A percentile compares a stretch with the other conserved stretches of the same genome.
Evolutionary conservation across 1,284 basidiomycete genomes (phyloP).

Genomic region (Cutaneotrichosporon spelunceum): DNA sequence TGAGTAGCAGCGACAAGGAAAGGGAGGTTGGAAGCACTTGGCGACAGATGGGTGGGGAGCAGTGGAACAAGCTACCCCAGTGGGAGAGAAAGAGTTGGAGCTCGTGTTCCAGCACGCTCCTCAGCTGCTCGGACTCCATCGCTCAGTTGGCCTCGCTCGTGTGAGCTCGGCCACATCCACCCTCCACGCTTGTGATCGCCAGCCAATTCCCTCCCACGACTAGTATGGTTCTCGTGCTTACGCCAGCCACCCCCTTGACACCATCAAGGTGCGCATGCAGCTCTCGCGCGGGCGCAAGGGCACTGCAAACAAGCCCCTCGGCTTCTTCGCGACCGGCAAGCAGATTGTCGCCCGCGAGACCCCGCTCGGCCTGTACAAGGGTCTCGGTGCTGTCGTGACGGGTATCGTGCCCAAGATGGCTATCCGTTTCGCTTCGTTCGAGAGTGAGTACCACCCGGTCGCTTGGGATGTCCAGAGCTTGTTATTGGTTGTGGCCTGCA

Average conservation of each 20-base stretch:
- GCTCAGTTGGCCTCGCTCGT: neutral
- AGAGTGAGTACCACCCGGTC: conserved; percentile 54
- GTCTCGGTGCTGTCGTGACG: conserved; percentile 92
- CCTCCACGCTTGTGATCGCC: neutral
- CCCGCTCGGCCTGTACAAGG: conserved; percentile 94
- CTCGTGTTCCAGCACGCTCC: neutral
- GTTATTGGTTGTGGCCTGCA: neutral
- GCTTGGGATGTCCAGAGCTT: too few species aligned
- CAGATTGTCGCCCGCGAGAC: conserved; percentile 90
- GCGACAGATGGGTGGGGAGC: too few species aligned
- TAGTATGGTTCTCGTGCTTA: conserved; percentile 7
- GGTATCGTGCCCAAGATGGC: conserved; percentile 99
- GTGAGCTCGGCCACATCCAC: neutral
- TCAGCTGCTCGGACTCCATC: neutral
- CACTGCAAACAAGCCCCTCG: conserved; percentile 76
- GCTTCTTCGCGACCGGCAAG: conserved; percentile 87
- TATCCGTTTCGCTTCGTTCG: conserved; percentile 96
- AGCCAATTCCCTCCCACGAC: neutral
- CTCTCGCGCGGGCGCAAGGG: conserved; percentile 72
- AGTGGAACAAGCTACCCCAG: too few species aligned
- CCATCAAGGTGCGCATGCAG: conserved; percentile 99
- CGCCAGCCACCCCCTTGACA: conserved; percentile 68
- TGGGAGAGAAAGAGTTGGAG: neutral
- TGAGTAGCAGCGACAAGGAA: conserved; percentile 21
- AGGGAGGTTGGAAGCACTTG: neutral